Percentiles rank a stretch among this genome's conserved stretches.
These are phyloP conservation scores for Solanum virginianum DNA, from an alignment of 257 asterid species.

Conservation along the genomic window DNA sequence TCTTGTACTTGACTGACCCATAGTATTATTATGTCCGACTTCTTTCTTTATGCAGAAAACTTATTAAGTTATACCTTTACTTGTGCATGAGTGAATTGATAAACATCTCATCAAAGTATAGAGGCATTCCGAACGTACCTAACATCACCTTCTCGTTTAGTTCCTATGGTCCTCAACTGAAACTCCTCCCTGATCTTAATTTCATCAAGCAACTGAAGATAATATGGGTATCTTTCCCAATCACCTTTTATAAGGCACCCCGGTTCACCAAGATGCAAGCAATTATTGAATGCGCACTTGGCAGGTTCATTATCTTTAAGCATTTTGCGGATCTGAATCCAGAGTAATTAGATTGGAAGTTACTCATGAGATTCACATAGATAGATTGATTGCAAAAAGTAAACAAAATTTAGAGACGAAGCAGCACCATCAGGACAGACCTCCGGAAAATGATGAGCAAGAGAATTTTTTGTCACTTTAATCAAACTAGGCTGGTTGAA, in stretches of 20 bases:
- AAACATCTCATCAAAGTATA: neutral
- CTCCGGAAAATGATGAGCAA: conserved; percentile 78
- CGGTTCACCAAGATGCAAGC: conserved; percentile 88
- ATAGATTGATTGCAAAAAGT: neutral
- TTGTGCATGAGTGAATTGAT: neutral
- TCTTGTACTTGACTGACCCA: neutral
- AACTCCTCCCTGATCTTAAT: conserved; percentile 82
- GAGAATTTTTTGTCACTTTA: conserved; percentile 80
- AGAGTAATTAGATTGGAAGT: neutral
- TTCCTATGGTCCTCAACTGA: conserved; percentile 78
- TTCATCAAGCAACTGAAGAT: conserved; percentile 88
- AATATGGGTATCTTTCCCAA: conserved; percentile 90
- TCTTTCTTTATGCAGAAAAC: neutral
- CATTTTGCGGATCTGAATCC: conserved; percentile 56
- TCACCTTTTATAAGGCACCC: conserved; percentile 71
- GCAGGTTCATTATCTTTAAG: conserved; percentile 36
- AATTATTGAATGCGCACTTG: conserved; percentile 64
- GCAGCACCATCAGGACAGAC: conserved; percentile 19
- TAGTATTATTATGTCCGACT: neutral
- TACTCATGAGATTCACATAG: neutral
- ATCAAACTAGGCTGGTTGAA: conserved; percentile 85
- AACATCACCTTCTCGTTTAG: conserved; percentile 83
- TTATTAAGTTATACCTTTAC: neutral
- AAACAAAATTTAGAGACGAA: neutral
- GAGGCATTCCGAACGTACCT: conserved; percentile 38